These are phyloP conservation scores for Pisolithus sp. DNA, from an alignment of 768 basidiomycete species.

Conservation along the genomic window DNA sequence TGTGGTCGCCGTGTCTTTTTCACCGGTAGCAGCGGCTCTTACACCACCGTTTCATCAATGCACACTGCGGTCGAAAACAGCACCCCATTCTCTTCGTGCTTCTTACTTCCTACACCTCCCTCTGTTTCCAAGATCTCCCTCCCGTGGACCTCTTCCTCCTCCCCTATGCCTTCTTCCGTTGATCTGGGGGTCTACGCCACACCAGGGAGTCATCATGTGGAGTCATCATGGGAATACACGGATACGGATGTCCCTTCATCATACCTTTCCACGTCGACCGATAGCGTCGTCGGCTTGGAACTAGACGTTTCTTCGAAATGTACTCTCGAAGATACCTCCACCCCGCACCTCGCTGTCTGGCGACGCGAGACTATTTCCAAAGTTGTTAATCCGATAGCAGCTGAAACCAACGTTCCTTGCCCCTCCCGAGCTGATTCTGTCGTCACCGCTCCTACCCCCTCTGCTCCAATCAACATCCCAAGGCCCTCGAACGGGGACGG, in stretches of 20 bases:
- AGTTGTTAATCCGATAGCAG: conserved; percentile 18
- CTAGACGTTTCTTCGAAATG: conserved; percentile 26
- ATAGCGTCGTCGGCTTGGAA: conserved; percentile 28
- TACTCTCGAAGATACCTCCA: conserved; percentile 25
- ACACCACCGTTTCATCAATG: conserved; percentile 54
- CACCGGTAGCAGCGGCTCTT: conserved; percentile 38
- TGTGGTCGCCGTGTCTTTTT: conserved; percentile 31
- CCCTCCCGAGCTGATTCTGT: conserved; percentile 5
- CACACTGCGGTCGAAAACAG: conserved; percentile 66
- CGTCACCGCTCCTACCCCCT: conserved; percentile 5
- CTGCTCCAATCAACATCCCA: conserved; percentile 24
- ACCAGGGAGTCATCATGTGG: conserved; percentile 44
- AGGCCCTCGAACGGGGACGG: conserved; percentile 24
- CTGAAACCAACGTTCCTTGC: conserved; percentile 1
- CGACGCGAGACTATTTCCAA: conserved; percentile 25
- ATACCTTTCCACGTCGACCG: conserved; percentile 38
- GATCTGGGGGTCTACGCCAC: conserved; percentile 35
- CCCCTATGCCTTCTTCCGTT: conserved; percentile 33
- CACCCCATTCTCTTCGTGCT: conserved; percentile 52
- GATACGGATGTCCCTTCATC: conserved; percentile 42
- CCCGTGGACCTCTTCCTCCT: conserved; percentile 21
- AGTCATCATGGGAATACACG: conserved; percentile 44
- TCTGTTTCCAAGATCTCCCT: conserved; percentile 33
- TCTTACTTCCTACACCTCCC: conserved; percentile 43
- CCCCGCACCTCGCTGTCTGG: conserved; percentile 27